Percentiles rank a stretch among this genome's conserved stretches.
Evolutionary conservation across 495 filamentous ascomycete genomes (phyloP).

Genomic region (Lophiostoma macrostomum): DNA sequence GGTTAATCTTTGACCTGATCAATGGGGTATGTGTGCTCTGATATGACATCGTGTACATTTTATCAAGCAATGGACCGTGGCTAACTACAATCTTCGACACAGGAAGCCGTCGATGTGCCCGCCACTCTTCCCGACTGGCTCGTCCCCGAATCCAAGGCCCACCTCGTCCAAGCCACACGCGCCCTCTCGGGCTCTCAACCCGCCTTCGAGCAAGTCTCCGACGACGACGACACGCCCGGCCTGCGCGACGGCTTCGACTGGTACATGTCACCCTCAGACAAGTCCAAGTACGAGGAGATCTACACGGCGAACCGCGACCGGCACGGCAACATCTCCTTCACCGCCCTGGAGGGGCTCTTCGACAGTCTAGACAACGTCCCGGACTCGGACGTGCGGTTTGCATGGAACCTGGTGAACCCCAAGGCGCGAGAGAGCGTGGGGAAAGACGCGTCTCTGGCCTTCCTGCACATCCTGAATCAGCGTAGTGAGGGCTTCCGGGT

Average conservation of each 20-base stretch:
- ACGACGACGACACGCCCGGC: constrained; percentile 70
- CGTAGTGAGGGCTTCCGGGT: constrained; percentile 94
- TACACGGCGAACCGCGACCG: constrained; percentile 83
- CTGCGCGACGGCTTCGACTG: constrained; percentile 97
- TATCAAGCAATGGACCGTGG: background rate
- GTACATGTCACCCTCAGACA: constrained; percentile 94
- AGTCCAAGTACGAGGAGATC: constrained; percentile 91
- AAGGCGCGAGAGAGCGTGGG: constrained; percentile 73
- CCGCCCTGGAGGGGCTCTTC: constrained; percentile 78
- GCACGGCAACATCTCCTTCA: constrained; percentile 81
- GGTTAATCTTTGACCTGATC: constrained; percentile 91
- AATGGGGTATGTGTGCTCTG: constrained; percentile 69
- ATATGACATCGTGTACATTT: background rate
- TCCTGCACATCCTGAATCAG: constrained; percentile 92
- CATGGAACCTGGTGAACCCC: constrained; percentile 97
- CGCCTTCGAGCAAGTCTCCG: constrained; percentile 75
- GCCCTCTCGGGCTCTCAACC: constrained; percentile 73
- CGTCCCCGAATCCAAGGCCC: constrained; percentile 91
- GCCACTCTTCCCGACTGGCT: constrained; percentile 86
- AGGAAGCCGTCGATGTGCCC: constrained; percentile 89
- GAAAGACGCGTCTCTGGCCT: constrained; percentile 90
- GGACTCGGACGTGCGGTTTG: constrained; percentile 87
- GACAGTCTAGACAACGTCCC: constrained; percentile 81
- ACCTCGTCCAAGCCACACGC: constrained; percentile 84
- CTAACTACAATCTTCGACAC: constrained; percentile 1